Base-by-base conservation (phyloP, 768 basidiomycete genomes). In the Suillus clintonianus region DNA sequence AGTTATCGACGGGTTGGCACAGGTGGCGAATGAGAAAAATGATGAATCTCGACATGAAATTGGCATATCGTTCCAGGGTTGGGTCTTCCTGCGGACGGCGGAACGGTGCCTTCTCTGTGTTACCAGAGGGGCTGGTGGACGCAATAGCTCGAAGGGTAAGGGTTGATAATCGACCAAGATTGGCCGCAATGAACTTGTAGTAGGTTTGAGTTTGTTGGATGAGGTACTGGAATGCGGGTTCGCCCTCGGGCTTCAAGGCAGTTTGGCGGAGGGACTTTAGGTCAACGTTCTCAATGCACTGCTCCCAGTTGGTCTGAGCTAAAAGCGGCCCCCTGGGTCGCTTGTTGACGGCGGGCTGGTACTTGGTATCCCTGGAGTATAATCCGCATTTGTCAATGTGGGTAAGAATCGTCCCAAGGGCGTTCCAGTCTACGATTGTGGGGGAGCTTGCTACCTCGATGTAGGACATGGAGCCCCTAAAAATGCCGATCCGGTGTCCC, bases 271-370 rank as follows among this genome's bases (percentile, higher is more conserved):
- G 41, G 22, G 36, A 32, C 32, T 32, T n/a, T 5, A 63, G 57
- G 37, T 59, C 30, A 24, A 63, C 48, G 2, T 37, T 58, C 30
- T 36, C 14, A 2, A 63, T 36, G 9, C 45, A 27, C 11, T 51
- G 32, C 22, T 63, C 57, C 62, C 62, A 63, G 10, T 39, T 39
- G 5, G 57, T 34, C 36, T 59, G 62, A 36, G 62, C 50, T 32
- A 63, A 63, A 17, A 63, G 32, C 4, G 58, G 36, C n/a, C 58
- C 62, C 10, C 57, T 63, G 30, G 47, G 30, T 2, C 62, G 24
- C 30, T n/a, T 24, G 48, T 63, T 51, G 11, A 10, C 14, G 0
- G 45, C 39, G 8, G 24, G 37, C 27, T 63, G 15, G 30, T 53
- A 53, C 15, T 15, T 54, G 4, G 34, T 36, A 13, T 27, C 27